Evolutionary conservation across 768 basidiomycete genomes (phyloP).

Genomic region (Kwoniella shandongensis): DNA sequence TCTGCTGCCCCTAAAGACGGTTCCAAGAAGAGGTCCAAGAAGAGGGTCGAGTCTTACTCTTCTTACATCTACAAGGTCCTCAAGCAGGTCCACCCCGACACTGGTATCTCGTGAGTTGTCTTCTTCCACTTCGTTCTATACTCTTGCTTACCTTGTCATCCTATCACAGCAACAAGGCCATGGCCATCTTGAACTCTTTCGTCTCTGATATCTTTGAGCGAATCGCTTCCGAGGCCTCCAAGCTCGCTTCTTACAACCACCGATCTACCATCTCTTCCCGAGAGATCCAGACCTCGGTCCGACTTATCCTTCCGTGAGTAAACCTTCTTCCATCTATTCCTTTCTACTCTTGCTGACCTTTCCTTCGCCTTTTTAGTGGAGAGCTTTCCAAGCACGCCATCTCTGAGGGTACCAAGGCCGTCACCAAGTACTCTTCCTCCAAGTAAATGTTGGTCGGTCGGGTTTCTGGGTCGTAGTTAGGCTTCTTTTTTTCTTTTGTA

Average conservation of each 20-base stretch:
- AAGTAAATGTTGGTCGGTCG: conserved; percentile 37
- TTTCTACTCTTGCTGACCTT: conserved; percentile 3
- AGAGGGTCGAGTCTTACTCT: conserved; percentile 91
- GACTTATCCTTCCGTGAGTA: conserved; percentile 77
- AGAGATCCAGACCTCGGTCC: conserved; percentile 95
- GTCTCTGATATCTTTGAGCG: conserved; percentile 76
- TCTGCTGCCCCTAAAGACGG: conserved; percentile 63
- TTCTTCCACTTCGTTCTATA: conserved; percentile 55
- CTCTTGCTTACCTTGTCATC: background rate
- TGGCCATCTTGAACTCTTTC: conserved; percentile 94
- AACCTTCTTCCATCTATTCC: background rate
- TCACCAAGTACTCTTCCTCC: conserved; percentile 65
- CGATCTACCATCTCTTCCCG: conserved; percentile 98
- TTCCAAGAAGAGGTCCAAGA: conserved; percentile 80
- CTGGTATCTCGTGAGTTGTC: conserved; percentile 99
- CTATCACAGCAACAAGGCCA: conserved; percentile 73
- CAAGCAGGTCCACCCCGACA: conserved; percentile 97
- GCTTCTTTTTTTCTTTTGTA: conserved; percentile 3
- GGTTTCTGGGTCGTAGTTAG: conserved; percentile 1
- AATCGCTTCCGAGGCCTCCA: conserved; percentile 58
- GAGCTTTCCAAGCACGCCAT: conserved; percentile 92
- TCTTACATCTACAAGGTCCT: conserved; percentile 86
- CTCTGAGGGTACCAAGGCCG: conserved; percentile 75
- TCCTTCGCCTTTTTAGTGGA: conserved; percentile 55
- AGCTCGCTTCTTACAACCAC: conserved; percentile 96